phyloP scores from a whole-genome alignment of 176 grass and related monocot genomes.

The barley (Hordeum vulgare) region MorexV3_pseudomolecules_assembly NC_058519.1:30045697-30046196 shows the following conservation, averaged over 20 bases:
- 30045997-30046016: constrained; percentile 16
- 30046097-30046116: constrained; percentile 94
- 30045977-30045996: constrained; percentile 12
- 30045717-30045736: background rate
- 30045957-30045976: constrained; percentile 75
- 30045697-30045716: constrained; percentile 40
- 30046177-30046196: background rate
- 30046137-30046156: background rate
- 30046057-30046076: constrained; percentile 89
- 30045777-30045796: background rate
- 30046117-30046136: constrained; percentile 89
- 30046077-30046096: constrained; percentile 80
- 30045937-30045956: constrained; percentile 92
- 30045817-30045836: constrained; percentile 2
- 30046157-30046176: background rate
- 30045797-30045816: background rate
- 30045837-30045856: background rate
- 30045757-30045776: background rate
- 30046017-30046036: background rate
- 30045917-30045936: constrained; percentile 71
- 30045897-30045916: constrained; percentile 66
- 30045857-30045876: background rate
- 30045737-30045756: background rate
- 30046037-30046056: background rate
- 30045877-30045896: constrained; percentile 9